Percentiles rank a stretch among this genome's conserved stretches.
These are phyloP conservation scores for Withania somnifera DNA, from an alignment of 305 asterid species.

Conservation along the genomic window DNA sequence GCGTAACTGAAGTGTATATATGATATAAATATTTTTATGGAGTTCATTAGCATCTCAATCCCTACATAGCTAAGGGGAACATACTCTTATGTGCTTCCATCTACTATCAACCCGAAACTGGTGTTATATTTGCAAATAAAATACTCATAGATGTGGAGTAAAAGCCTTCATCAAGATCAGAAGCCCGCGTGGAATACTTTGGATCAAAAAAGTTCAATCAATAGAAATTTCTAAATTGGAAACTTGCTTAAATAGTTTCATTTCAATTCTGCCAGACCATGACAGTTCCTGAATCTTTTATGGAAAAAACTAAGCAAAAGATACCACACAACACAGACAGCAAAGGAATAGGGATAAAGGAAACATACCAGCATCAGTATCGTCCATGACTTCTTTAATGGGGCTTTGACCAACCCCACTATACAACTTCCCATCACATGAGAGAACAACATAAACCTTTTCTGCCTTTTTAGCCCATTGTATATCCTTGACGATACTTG, in stretches of 20 bases:
- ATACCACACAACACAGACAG: background rate
- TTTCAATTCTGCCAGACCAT: background rate
- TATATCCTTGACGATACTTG: constrained; percentile 50
- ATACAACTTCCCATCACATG: constrained; percentile 52
- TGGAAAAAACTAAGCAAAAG: background rate
- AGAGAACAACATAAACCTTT: constrained; percentile 51
- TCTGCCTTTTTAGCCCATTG: constrained; percentile 53
- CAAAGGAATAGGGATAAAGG: constrained; percentile 1
- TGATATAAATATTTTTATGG: background rate
- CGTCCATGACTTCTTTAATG: constrained; percentile 34
- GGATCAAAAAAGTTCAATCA: background rate
- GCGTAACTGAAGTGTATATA: background rate
- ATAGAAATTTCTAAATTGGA: background rate
- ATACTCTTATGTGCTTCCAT: background rate
- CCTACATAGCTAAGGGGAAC: background rate
- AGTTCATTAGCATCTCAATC: background rate
- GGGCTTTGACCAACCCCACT: constrained; percentile 66
- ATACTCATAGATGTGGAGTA: background rate
- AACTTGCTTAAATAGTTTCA: background rate
- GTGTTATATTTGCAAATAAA: background rate
- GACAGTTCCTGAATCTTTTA: background rate
- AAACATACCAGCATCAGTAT: constrained; percentile 70
- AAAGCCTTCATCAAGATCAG: background rate
- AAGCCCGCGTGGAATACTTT: background rate
- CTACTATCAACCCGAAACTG: background rate